Percentiles rank a stretch among this genome's conserved stretches.
Evolutionary conservation across 371 early-diverging fungal genomes (phyloP).

Genomic region (Mucor irregularis): DNA sequence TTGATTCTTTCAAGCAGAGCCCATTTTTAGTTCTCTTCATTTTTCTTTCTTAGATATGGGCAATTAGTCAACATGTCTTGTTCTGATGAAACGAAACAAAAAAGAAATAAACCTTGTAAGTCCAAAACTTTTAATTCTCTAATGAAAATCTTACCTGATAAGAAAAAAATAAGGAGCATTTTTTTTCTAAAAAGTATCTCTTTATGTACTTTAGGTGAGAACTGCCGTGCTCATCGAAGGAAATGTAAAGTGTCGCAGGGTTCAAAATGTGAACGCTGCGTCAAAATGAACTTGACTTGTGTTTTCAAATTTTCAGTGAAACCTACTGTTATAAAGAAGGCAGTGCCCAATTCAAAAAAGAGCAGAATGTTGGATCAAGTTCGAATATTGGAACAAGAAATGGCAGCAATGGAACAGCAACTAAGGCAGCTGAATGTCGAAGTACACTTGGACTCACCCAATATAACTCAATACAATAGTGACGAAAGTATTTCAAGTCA

Average conservation of each 20-base stretch:
- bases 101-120: constrained; percentile 47
- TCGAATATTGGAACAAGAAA: constrained; percentile 31
- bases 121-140: not conserved
- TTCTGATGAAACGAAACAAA: constrained; percentile 25
- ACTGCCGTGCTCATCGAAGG: constrained; percentile 50
- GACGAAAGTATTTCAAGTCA: too few relatives aligned
- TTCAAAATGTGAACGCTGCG: constrained; percentile 40
- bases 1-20: not conserved
- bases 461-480: not conserved
- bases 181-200: too few relatives aligned
- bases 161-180: too few relatives aligned
- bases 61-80: too few relatives aligned
- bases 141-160: too few relatives aligned
- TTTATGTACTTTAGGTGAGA: constrained; percentile 32
- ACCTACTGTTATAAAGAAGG: constrained; percentile 34
- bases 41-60: not conserved
- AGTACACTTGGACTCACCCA: not conserved
- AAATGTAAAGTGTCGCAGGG: constrained; percentile 40
- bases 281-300: constrained; percentile 37
- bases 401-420: constrained; percentile 30
- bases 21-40: not conserved
- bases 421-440: constrained; percentile 20
- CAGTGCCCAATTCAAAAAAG: constrained; percentile 33
- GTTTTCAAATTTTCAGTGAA: constrained; percentile 41
- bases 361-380: constrained; percentile 38